Conservation (phyloP, 768 basidiomycete species). For the Lentinula boryana region DNA sequence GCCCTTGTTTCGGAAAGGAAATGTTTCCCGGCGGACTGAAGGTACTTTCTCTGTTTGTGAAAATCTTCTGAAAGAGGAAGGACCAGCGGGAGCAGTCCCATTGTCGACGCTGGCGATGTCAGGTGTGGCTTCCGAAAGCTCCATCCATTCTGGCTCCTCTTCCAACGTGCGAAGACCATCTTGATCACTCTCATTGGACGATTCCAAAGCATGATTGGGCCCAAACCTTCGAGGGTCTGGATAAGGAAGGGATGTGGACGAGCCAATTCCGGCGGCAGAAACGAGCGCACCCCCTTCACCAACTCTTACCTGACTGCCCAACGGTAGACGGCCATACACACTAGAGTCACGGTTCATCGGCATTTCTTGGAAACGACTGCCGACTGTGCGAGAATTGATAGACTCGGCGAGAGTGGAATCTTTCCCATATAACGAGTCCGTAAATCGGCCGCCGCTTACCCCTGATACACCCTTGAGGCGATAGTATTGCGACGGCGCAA, state of each 20-base stretch:
- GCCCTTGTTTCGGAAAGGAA: constrained; percentile 43
- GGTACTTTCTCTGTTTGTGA: constrained; percentile 25
- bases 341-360: constrained; percentile 52
- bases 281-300: constrained; percentile 47
- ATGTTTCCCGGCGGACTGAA: constrained; percentile 48
- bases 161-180: constrained; percentile 21
- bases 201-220: constrained; percentile 40
- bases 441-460: constrained; percentile 53
- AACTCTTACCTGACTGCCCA: constrained; percentile 52
- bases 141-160: constrained; percentile 52
- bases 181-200: constrained; percentile 18
- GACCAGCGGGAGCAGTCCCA: constrained; percentile 15
- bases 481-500: constrained; percentile 77
- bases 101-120: constrained; percentile 26
- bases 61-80: constrained; percentile 28
- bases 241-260: constrained; percentile 32
- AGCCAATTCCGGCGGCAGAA: constrained; percentile 20
- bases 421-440: constrained; percentile 33
- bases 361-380: constrained; percentile 63
- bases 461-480: constrained; percentile 59
- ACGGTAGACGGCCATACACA: constrained; percentile 50
- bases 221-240: constrained; percentile 51
- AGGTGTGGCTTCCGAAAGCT: constrained; percentile 42
- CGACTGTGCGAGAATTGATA: constrained; percentile 55
- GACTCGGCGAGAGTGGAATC: constrained; percentile 50